Base-by-base conservation (phyloP, 768 basidiomycete species). In the Lactifluus subvellereus region DNA sequence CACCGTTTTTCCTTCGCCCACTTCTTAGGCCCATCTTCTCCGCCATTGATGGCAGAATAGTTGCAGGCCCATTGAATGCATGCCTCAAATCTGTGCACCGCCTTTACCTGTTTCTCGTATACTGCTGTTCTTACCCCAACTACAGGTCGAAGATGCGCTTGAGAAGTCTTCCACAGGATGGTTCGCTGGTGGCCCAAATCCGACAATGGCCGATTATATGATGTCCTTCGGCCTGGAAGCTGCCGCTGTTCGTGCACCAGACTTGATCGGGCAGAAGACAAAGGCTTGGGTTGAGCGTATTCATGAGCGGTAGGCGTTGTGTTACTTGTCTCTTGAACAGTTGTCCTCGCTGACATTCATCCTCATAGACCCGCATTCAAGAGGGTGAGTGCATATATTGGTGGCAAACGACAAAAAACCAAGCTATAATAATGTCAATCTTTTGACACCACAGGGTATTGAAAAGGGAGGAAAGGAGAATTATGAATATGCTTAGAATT, bases 121-220 rank as follows among this genome's bases (percentile, higher is more conserved):
- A 30, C 32, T 18, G 32, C 10, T 20, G 6, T 37, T 53, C 66
- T 65, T 30, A 65, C 43, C n/a, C 30, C 16, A 4, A 47, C 6
- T 32, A n/a, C 32, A 64, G 63, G 22, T 64, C 10, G 63, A 64
- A 37, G 63, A 56, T 5, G 35, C 40, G 4, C 63, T 64, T 35
- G 58, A 64, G 30, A 64, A 56, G n/a, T 64, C 63, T n/a, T 49
- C 40, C 27, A 60, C 63, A 22, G 66, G 64, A 16, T 74, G 71
- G 70, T 69, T 78, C 48, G 78, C 79, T 16, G 79, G 77, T 22
- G 79, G 77, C 32, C 62, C 72, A 27, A 70, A 75, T 38, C 78
- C 78, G 18, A 81, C 80, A 5, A 65, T 76, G 35, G 77, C 80
- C 22, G 80, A 81, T 68, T 80, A 73, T 70, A 74, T 76, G 73